Base-by-base conservation (phyloP, 345 rosid species). In the Aethionema arabicum region DNA sequence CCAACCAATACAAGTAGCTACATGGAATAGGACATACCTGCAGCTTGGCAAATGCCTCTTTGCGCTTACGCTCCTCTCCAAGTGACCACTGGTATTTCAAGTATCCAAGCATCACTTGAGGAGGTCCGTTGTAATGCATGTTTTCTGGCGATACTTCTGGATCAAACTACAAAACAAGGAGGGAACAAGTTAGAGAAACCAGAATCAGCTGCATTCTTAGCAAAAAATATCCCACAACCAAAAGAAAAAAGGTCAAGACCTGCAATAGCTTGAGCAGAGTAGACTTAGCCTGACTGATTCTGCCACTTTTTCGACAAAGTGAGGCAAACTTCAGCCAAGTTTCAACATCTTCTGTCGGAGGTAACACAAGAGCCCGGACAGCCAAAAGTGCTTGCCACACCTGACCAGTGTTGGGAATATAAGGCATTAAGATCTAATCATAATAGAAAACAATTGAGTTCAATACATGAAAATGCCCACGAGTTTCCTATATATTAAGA, bases 61-160 rank as follows among this genome's bases (percentile, higher is more conserved):
- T 90, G 61, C 96, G 82, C 82, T 90, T 90, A 59, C 69, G 82
- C 71, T 93, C 99, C 64, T 93, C 99, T 45, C 99, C 99, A 66
- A 93, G 91, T 44, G 97, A 90, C 99, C 99, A 93, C 50, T 87
- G 99, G 63, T 87, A 93, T 67, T 87, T 83, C 67, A 93, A 76
- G 83, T 93, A 93, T 56, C 88, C 91, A 53, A 87, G 80, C 84
- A 90, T 86, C 67, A 93, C 99, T 85, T 93, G 96, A 58, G 99
- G 96, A 63, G 95, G 96, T 46, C 96, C 97, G 58, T 82, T 88
- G 74, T 82, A 90, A 44, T 73, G 82, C 63, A 82, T 77, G 73
- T 74, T 78, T 68, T 90, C 90, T 46, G 85, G 80, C 61, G 79
- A 80, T 64, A 77, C 72, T 74, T 93, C 99, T 10, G 97, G 99